Evolutionary conservation across 2,329 filamentous ascomycete genomes (phyloP).

Genomic region (Neonectria sp.): DNA sequence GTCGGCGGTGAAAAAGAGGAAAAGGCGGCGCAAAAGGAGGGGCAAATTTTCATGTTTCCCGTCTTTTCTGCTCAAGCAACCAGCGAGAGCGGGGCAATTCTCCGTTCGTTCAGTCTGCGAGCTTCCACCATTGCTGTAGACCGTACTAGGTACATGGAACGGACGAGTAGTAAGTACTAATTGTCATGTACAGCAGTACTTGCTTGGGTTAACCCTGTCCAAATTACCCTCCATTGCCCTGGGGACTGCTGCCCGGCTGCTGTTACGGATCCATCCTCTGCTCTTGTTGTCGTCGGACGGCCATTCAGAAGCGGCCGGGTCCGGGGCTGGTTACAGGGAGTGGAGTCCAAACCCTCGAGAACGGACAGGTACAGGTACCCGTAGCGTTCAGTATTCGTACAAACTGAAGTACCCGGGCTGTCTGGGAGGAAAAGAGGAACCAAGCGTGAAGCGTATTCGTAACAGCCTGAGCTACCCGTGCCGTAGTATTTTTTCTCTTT

Average conservation of each 20-base stretch:
- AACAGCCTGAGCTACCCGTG: conserved; percentile 16
- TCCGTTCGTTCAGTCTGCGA: background rate
- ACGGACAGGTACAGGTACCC: conserved; percentile 38
- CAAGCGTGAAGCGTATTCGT: conserved; percentile 32
- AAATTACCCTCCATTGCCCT: background rate
- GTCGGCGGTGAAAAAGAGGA: conserved; percentile 47
- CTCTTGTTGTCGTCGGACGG: background rate
- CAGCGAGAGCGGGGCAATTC: conserved; percentile 15
- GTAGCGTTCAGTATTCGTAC: background rate
- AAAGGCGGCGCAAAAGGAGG: conserved; percentile 52
- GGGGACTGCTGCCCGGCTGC: background rate
- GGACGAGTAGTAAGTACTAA: background rate
- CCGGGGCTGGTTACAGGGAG: conserved; percentile 2
- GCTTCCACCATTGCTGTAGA: background rate
- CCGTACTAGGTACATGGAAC: background rate
- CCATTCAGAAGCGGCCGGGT: conserved; percentile 2
- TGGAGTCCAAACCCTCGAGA: background rate
- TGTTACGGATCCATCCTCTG: background rate
- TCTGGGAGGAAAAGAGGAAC: conserved; percentile 19
- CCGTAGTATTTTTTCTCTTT: conserved; percentile 19
- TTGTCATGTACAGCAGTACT: background rate
- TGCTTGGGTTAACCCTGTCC: background rate
- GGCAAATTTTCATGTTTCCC: conserved; percentile 46
- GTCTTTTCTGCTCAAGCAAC: conserved; percentile 2
- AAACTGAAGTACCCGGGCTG: background rate